phyloP scores from a whole-genome alignment of 2,329 filamentous ascomycete species.

The Diaporthe sp. region DNA sequence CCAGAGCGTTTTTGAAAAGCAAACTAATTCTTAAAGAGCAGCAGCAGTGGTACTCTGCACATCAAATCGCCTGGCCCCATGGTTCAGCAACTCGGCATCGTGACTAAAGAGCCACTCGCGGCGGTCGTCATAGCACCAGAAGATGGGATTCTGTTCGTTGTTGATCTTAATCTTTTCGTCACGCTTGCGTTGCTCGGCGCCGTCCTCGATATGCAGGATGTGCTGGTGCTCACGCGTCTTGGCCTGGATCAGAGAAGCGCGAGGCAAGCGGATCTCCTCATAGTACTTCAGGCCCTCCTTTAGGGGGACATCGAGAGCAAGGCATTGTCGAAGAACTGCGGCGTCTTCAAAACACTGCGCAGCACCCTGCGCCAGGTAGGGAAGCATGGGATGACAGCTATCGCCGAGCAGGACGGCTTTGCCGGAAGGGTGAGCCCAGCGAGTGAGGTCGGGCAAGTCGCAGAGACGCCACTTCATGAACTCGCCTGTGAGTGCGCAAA shows the following conservation, averaged over 20 bases:
- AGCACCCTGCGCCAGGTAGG: conserved; percentile 62
- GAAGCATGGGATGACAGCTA: conserved; percentile 60
- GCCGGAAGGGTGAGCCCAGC: conserved; percentile 56
- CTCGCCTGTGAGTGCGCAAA: conserved; percentile 50
- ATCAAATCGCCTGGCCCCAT: neutral
- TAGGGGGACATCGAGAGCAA: conserved; percentile 31
- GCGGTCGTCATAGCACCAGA: conserved; percentile 45
- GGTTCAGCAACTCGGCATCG: conserved; percentile 41
- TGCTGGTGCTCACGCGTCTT: conserved; percentile 43
- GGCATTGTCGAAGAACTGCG: conserved; percentile 45
- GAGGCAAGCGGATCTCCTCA: conserved; percentile 40
- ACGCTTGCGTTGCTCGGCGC: conserved; percentile 40
- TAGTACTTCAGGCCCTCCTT: conserved; percentile 34
- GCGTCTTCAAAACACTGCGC: conserved; percentile 60
- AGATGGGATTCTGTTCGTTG: conserved; percentile 41
- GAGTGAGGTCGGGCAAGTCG: conserved; percentile 54
- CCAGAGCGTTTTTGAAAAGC: neutral
- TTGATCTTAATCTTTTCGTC: conserved; percentile 40
- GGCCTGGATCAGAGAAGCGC: conserved; percentile 41
- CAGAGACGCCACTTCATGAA: conserved; percentile 62
- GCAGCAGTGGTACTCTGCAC: neutral
- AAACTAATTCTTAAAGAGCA: neutral
- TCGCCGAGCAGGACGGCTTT: conserved; percentile 58
- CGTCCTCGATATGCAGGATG: conserved; percentile 44
- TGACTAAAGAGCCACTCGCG: conserved; percentile 51